These are phyloP conservation scores for Sugiyamaella xylanicola DNA, from an alignment of 1,139 yeast genomes.

Conservation along the genomic window DNA sequence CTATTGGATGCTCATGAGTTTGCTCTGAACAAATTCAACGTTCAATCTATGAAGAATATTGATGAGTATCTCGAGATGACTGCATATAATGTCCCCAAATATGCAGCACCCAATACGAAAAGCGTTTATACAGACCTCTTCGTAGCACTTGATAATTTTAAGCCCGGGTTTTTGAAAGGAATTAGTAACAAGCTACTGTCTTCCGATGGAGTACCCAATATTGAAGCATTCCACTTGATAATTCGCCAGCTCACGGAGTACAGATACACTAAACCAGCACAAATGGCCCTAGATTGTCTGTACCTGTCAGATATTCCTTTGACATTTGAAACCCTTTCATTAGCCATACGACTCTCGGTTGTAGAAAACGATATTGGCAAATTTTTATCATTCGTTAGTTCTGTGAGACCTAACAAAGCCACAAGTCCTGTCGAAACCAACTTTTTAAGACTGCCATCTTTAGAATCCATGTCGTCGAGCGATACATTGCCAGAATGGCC, in stretches of 20 bases:
- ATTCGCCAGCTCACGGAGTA: conserved; percentile 29
- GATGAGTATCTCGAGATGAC: conserved; percentile 26
- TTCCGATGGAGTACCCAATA: conserved; percentile 31
- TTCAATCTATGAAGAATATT: conserved; percentile 11
- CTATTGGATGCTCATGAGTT: conserved; percentile 18
- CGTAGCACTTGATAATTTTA: conserved; percentile 18
- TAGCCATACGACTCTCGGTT: conserved; percentile 31
- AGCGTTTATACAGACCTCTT: conserved; percentile 18
- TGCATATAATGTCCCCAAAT: conserved; percentile 21
- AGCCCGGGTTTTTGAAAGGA: conserved; percentile 24
- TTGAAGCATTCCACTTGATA: conserved; percentile 31
- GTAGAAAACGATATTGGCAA: conserved; percentile 25
- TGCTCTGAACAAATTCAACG: conserved; percentile 19
- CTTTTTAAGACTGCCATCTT: background rate
- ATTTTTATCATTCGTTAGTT: conserved; percentile 23
- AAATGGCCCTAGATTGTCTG: conserved; percentile 33
- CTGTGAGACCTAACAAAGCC: background rate
- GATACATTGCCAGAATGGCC: conserved; percentile 20
- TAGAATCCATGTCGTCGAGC: conserved; percentile 20
- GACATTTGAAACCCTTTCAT: conserved; percentile 26
- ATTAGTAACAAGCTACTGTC: conserved; percentile 20
- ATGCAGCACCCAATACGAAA: conserved; percentile 14
- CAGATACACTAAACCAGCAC: conserved; percentile 34
- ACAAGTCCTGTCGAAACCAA: background rate
- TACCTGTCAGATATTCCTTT: conserved; percentile 30